phyloP scores from a whole-genome alignment of 352 stramenopile genomes.

The Globisporangium middletonii region DNA sequence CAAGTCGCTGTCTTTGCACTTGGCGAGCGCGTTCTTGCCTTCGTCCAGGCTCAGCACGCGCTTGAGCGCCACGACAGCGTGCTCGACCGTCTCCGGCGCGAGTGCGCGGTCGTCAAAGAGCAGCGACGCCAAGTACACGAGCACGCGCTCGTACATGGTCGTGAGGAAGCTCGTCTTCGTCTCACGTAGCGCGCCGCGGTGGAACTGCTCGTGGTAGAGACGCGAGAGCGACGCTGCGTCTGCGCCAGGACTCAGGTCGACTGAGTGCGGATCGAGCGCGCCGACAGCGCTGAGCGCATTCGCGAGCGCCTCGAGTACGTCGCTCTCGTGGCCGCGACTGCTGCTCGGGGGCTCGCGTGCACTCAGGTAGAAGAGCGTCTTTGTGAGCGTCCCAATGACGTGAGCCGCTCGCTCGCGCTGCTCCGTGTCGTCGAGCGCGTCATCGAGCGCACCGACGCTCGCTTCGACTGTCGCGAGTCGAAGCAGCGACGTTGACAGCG shows the following conservation, averaged over 20 bases:
- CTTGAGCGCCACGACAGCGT: conserved; percentile 44
- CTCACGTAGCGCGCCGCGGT: conserved; percentile 45
- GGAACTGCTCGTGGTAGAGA: conserved; percentile 53
- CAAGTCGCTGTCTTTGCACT: conserved; percentile 56
- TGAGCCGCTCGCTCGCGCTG: background rate
- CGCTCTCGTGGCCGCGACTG: conserved; percentile 2
- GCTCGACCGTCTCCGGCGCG: conserved; percentile 29
- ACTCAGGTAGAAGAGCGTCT: conserved; percentile 50
- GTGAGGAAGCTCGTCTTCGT: conserved; percentile 37
- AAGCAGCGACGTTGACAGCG: conserved; percentile 8
- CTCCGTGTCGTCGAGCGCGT: conserved; percentile 5
- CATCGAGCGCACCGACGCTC: conserved; percentile 11
- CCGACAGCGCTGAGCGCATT: conserved; percentile 65
- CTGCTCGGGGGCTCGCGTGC: conserved; percentile 7
- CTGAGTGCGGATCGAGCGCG: conserved; percentile 44
- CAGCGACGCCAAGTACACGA: conserved; percentile 56
- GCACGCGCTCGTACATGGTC: conserved; percentile 54
- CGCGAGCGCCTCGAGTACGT: conserved; percentile 28
- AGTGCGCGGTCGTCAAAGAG: conserved; percentile 44
- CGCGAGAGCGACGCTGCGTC: conserved; percentile 40
- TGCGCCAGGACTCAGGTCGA: conserved; percentile 53
- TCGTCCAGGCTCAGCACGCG: conserved; percentile 36
- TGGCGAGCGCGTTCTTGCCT: conserved; percentile 24
- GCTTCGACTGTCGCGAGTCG: conserved; percentile 10
- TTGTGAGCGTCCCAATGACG: conserved; percentile 36